Evolutionary conservation across 805 yeast species (phyloP), one percentile per base, ranked within the genome.

Genomic region (Candida silvicultrix): DNA sequence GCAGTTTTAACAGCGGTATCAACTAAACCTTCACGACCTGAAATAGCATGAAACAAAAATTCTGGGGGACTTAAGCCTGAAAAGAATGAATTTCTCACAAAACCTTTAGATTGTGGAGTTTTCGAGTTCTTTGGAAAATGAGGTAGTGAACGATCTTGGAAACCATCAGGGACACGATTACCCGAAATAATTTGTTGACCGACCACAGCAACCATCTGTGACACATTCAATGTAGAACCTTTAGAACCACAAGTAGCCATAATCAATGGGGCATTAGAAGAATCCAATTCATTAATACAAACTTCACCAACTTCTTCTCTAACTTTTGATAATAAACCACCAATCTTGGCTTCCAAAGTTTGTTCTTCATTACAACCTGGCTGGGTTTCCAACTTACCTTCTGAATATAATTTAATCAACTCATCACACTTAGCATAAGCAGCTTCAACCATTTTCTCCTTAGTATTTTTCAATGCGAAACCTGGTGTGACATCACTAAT

Each of bases 191-290:
- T 94, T 69, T 94, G 99, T 71, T 94, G 99, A 45, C 99, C 99
- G 25, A 94, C 99, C 63, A 92, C 97, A 0, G 99, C 99, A 76
- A 94, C 98, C 99, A 94, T 94, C 73, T 94, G 99, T 14, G 99
- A 94, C 28, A 94, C 99, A 66, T 94, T 94, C 51, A 95, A 77
- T 0, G 97, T 89, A 36, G 98, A 94, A 68, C 99, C 99, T 67
- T 94, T 94, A 38, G 98, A 92, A 57, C 99, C 99, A 77, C 98
- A 94, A 2, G 96, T 88, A 12, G 99, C 97, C 99, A 94, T 94
- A 62, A 94, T 92, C 60, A 94, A 77, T 37, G 99, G 99, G 21
- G 99, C 96, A 63, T 94, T 94, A 43, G 89, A 78, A 44, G 84
- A 79, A 54, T 87, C 97, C 48, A 94, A 73, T 67, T 94, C 98